phyloP scores from a whole-genome alignment of 2,329 filamentous ascomycete species.

The Penicillium rolfsii region DNA sequence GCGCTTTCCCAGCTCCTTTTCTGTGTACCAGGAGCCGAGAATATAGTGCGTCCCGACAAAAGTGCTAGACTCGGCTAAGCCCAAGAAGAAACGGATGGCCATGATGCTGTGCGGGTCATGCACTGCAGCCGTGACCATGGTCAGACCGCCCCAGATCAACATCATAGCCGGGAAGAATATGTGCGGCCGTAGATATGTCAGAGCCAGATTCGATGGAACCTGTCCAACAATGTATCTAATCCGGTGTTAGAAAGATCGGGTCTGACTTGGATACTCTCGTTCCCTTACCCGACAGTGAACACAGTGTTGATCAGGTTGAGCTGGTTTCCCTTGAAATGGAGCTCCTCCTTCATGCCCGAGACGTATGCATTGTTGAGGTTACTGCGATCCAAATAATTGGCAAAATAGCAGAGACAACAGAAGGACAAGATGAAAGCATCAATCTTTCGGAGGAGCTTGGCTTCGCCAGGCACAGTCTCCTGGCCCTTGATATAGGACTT shows the following conservation, averaged over 20 bases:
- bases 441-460: constrained; percentile 54
- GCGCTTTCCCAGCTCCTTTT: constrained; percentile 44
- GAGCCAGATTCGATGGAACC: constrained; percentile 30
- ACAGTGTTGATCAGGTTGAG: constrained; percentile 32
- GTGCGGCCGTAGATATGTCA: constrained; percentile 33
- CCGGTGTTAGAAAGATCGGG: background rate
- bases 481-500: constrained; percentile 11
- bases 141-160: constrained; percentile 37
- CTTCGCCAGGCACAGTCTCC: constrained; percentile 34
- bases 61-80: constrained; percentile 37
- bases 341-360: constrained; percentile 41
- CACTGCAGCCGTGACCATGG: constrained; percentile 38
- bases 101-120: constrained; percentile 37
- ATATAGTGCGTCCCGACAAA: constrained; percentile 45
- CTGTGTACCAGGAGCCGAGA: constrained; percentile 50
- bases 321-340: constrained; percentile 38
- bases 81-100: constrained; percentile 45
- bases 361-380: constrained; percentile 55
- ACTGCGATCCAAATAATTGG: constrained; percentile 53
- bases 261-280: background rate
- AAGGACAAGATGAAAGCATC: constrained; percentile 54
- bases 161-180: constrained; percentile 37
- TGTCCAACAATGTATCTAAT: constrained; percentile 28
- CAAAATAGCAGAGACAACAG: constrained; percentile 53
- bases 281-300: constrained; percentile 27